phyloP scores from a whole-genome alignment of 768 basidiomycete genomes.

The Pisolithus microcarpus region DNA sequence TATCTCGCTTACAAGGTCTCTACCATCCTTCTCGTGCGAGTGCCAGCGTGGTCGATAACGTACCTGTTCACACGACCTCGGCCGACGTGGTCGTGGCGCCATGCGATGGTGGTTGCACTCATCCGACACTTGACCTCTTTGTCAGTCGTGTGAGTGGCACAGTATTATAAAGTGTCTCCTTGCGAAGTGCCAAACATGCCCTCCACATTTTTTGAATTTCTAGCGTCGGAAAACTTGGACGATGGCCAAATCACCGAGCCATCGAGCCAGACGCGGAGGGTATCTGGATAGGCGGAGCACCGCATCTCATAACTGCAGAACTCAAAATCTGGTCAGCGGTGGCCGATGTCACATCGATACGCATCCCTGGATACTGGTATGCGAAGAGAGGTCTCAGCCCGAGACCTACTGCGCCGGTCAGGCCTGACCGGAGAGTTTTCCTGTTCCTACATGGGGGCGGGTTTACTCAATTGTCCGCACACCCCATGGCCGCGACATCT shows the following conservation, averaged over 20 bases:
- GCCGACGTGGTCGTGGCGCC: background rate
- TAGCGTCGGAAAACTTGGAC: no score
- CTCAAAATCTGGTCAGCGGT: slow-evolving; percentile 20
- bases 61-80: background rate
- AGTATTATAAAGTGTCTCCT: slow-evolving; percentile 18
- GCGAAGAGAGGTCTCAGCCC: slow-evolving; percentile 34
- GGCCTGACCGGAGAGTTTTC: slow-evolving; percentile 48
- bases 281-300: slow-evolving; percentile 29
- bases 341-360: slow-evolving; percentile 34
- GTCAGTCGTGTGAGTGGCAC: background rate
- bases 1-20: background rate
- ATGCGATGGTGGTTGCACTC: background rate
- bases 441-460: slow-evolving; percentile 61
- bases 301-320: slow-evolving; percentile 27
- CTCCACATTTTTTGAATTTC: no score
- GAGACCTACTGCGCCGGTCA: slow-evolving; percentile 31
- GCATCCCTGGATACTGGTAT: slow-evolving; percentile 53
- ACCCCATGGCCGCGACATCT: slow-evolving; percentile 44
- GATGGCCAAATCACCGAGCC: slow-evolving; percentile 6
- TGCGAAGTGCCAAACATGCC: no score
- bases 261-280: slow-evolving; percentile 11
- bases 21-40: background rate
- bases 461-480: slow-evolving; percentile 47
- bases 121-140: background rate
- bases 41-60: background rate